Percentiles rank a stretch among this genome's conserved stretches.
Evolutionary conservation across 1,284 basidiomycete species (phyloP).

Genomic region (Coniferiporia weirii): DNA sequence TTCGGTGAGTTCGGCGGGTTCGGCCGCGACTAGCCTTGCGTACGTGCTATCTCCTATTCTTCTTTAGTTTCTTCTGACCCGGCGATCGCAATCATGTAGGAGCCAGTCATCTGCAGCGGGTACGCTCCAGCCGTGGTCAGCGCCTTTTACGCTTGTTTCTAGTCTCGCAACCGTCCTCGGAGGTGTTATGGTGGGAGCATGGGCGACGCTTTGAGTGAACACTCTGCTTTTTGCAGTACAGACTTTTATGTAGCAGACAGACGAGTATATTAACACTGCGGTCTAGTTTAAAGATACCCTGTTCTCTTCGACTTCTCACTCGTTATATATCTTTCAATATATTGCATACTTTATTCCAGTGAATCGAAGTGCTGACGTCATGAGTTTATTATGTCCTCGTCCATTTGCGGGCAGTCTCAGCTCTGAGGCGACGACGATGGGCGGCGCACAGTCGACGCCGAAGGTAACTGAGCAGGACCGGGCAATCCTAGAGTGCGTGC

Average conservation of each 20-base stretch:
- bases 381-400: neutral
- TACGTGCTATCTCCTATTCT: neutral
- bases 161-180: slow-evolving; percentile 39
- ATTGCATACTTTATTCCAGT: neutral
- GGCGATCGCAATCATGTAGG: neutral
- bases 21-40: slow-evolving; percentile 25
- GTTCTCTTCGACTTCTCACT: no score
- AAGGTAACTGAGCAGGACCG: slow-evolving; percentile 93
- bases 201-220: slow-evolving; percentile 34
- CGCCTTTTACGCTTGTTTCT: slow-evolving; percentile 32
- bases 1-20: slow-evolving; percentile 25
- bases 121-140: slow-evolving; percentile 13
- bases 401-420: neutral
- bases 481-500: slow-evolving; percentile 85
- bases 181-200: slow-evolving; percentile 37
- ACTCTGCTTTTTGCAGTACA: neutral
- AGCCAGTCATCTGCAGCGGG: neutral
- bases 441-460: slow-evolving; percentile 70
- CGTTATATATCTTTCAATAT: no score
- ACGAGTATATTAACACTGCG: neutral
- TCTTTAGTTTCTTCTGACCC: neutral
- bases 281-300: no score
- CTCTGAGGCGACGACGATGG: slow-evolving; percentile 41
- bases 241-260: neutral
- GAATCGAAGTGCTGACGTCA: neutral